Evolutionary conservation across 345 rosid species (phyloP).

Genomic region (Camelina laxa): DNA sequence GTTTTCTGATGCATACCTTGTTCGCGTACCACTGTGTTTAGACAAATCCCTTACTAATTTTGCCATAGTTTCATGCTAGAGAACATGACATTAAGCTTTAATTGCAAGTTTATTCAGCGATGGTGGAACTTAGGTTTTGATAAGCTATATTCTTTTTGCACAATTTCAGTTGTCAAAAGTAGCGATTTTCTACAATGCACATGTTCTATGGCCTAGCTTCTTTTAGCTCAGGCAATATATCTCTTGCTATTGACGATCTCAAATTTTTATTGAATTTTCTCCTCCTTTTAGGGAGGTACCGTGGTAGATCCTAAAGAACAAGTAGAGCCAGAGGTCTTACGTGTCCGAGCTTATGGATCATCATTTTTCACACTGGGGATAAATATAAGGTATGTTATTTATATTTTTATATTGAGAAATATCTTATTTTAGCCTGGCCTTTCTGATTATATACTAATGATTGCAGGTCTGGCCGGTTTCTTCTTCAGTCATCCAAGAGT

Average conservation of each 20-base stretch:
- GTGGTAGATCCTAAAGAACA: constrained; percentile 48
- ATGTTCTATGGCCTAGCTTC: constrained; percentile 17
- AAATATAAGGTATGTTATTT: constrained; percentile 67
- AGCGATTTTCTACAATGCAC: not conserved
- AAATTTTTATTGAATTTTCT: not conserved
- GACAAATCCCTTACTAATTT: constrained; percentile 6
- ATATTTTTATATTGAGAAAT: not conserved
- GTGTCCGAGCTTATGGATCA: constrained; percentile 91
- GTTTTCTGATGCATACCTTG: constrained; percentile 3
- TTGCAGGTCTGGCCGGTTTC: constrained; percentile 90
- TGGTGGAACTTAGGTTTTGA: constrained; percentile 14
- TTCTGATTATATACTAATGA: constrained; percentile 19
- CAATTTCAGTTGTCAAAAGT: not conserved
- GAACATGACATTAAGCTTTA: not conserved
- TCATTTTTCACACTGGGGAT: constrained; percentile 88
- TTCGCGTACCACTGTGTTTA: not conserved
- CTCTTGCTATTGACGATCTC: not conserved
- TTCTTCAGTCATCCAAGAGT: constrained; percentile 75
- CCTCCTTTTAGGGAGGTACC: constrained; percentile 58
- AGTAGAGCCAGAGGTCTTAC: constrained; percentile 72
- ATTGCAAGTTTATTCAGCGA: constrained; percentile 5
- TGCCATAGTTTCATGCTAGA: not conserved
- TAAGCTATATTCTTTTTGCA: not conserved
- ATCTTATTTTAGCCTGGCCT: not conserved
- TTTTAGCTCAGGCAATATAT: constrained; percentile 16